Evolutionary conservation across 164 flowering plant genomes (phyloP).

Genomic region (Akebia trifoliata): DNA sequence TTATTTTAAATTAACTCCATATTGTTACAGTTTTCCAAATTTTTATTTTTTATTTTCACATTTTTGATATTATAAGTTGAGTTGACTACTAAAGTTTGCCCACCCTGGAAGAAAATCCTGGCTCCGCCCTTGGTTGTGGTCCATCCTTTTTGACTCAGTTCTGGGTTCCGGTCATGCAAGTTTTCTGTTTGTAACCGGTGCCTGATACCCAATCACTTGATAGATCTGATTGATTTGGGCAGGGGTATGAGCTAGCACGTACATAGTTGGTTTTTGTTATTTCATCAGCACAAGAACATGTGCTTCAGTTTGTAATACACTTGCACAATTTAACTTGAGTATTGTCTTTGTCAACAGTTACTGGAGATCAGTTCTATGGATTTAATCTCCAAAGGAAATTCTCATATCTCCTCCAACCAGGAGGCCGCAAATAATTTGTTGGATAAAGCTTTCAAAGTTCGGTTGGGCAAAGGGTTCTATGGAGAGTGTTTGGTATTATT

Average conservation of each 20-base stretch:
- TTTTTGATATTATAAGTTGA: no score
- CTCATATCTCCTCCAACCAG: slow-evolving; percentile 33
- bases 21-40: no score
- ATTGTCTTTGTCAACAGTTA: slow-evolving; percentile 41
- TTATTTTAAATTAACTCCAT: no score
- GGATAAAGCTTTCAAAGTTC: slow-evolving; percentile 56
- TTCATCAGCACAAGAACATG: background rate
- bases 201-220: background rate
- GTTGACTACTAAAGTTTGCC: no score
- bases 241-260: background rate
- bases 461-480: slow-evolving; percentile 78
- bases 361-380: slow-evolving; percentile 41
- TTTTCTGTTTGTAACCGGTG: background rate
- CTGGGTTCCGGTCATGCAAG: background rate
- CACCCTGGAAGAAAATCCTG: no score
- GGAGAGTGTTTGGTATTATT: slow-evolving; percentile 85
- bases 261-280: background rate
- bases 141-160: background rate
- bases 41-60: no score
- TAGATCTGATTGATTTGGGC: background rate
- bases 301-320: background rate
- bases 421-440: slow-evolving; percentile 56
- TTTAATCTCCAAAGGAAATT: slow-evolving; percentile 52
- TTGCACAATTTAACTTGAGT: slow-evolving; percentile 10
- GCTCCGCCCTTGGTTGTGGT: no score